Evolutionary conservation across 1,139 yeast species (phyloP).

Genomic region (Blastobotrys capitulatus): DNA sequence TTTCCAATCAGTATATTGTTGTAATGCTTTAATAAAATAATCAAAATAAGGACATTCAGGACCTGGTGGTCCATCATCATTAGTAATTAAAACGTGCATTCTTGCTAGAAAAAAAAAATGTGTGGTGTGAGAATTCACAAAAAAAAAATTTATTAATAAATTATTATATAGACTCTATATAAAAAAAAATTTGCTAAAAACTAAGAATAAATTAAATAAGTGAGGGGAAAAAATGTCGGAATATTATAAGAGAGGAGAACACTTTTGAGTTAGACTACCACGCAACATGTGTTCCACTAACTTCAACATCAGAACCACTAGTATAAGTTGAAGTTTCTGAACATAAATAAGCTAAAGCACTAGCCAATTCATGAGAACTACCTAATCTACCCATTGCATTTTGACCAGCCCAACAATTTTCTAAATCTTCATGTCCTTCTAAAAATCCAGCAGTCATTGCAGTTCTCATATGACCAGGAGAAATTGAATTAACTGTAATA

Average conservation of each 20-base stretch:
- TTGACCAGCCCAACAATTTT: conserved; percentile 50
- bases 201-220: neutral
- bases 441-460: conserved; percentile 45
- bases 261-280: neutral
- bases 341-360: conserved; percentile 76
- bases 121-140: neutral
- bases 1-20: conserved; percentile 69
- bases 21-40: conserved; percentile 68
- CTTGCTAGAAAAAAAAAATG: neutral
- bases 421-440: conserved; percentile 32
- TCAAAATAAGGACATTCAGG: conserved; percentile 84
- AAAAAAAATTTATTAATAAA: conserved; percentile 57
- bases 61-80: conserved; percentile 94
- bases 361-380: conserved; percentile 65
- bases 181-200: neutral
- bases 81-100: conserved; percentile 40
- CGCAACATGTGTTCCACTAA: conserved; percentile 59
- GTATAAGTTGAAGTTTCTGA: conserved; percentile 73
- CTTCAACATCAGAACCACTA: conserved; percentile 69
- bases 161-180: conserved; percentile 7
- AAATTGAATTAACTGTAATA: conserved; percentile 66
- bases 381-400: conserved; percentile 66
- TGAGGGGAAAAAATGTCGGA: neutral
- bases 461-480: conserved; percentile 73
- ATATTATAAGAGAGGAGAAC: no score